A percentile compares a stretch with the other conserved stretches of the same genome.
phyloP scores from a whole-genome alignment of 1,139 yeast genomes.

The Scheffersomyces illinoinensis region DNA sequence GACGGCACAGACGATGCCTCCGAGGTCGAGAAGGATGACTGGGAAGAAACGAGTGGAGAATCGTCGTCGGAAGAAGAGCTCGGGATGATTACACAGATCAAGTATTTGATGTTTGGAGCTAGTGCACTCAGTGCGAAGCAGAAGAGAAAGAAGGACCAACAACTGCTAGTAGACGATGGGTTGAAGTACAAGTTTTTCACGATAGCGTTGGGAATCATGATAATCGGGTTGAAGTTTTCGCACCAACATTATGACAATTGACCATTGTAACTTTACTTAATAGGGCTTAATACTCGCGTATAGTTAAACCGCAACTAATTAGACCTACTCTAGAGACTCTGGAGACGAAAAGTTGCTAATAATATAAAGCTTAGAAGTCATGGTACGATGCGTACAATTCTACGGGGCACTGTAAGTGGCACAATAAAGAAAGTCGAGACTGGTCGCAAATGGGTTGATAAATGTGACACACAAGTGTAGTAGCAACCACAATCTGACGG shows the following conservation, averaged over 20 bases:
- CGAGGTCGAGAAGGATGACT: conserved; percentile 9
- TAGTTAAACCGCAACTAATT: background rate
- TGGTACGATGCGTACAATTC: background rate
- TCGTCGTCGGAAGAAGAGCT: conserved; percentile 18
- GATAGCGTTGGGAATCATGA: conserved; percentile 45
- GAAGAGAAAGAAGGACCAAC: conserved; percentile 18
- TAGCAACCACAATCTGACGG: background rate
- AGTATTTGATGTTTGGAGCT: conserved; percentile 33
- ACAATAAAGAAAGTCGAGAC: background rate
- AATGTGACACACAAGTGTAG: background rate
- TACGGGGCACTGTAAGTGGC: background rate
- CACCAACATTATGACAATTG: conserved; percentile 10
- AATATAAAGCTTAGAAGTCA: background rate
- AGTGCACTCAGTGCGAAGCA: conserved; percentile 17
- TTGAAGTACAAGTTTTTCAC: conserved; percentile 46
- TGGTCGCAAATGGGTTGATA: background rate
- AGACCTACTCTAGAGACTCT: background rate
- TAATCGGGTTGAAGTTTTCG: conserved; percentile 43
- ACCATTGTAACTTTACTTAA: background rate
- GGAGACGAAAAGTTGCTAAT: background rate
- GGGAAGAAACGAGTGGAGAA: conserved; percentile 10
- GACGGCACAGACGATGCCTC: conserved; percentile 14
- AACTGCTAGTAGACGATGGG: conserved; percentile 39
- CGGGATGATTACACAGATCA: conserved; percentile 38
- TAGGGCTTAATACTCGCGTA: conserved; percentile 8